Evolutionary conservation across 768 basidiomycete species (phyloP), one percentile per base, ranked within the genome.

Genomic region (Boletus huronensis): DNA sequence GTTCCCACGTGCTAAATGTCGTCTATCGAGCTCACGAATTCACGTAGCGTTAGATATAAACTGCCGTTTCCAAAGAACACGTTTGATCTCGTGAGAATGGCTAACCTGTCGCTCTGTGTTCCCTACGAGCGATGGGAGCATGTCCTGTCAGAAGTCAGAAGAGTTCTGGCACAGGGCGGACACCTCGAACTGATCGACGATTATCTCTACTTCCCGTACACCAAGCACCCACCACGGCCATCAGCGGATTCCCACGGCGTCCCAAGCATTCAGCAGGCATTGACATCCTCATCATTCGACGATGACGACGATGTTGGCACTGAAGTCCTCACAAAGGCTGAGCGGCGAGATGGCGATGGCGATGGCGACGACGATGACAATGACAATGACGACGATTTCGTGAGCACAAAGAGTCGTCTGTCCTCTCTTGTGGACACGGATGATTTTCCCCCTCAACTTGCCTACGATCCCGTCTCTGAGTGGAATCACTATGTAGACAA

Each of bases 131-230:
- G 75, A 36, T 92, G 90, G 90, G 71, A 77, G 31, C 70, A 70
- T 17, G 71, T 92, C 11, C 53, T 92, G 19, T 58, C 64, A 0
- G 86, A 93, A 76, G 79, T 78, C 5, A 68, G 76, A 16, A 84
- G 90, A 25, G 77, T 92, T 10, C 74, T 92, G 14, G 72, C 70
- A 13, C 74, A 74, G 6, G 80, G 77, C 16, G 90, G 90, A 4
- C 78, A 80, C 9, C 71, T 92, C 3, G 90, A 93, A 66, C 61
- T 90, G 45, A 82, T 92, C 48, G 87, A 90, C 67, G 89, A 92
- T 67, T 72, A 85, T 60, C 71, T 87, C 32, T 67, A 79, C 58
- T 89, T 88, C 61, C 84, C 88, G 1, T 82, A 81, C 54, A 73
- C 77, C 17, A 70, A 65, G 46, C 45, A n/a, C 34, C 61, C 57